These are phyloP conservation scores for Hansenula sp. DNA, from an alignment of 1,139 yeast species.

Conservation along the genomic window DNA sequence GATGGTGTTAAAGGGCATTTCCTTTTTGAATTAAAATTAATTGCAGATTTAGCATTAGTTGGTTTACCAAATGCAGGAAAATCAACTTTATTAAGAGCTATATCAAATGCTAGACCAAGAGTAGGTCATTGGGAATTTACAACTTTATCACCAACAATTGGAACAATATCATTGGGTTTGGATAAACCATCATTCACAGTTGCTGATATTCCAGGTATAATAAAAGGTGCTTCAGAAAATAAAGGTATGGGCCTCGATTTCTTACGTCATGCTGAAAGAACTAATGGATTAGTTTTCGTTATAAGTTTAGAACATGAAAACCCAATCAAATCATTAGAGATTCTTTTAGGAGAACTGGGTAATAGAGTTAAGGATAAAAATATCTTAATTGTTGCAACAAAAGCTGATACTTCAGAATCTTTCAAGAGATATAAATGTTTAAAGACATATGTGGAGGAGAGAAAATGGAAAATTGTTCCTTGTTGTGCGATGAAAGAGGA, in stretches of 20 bases:
- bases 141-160: constrained; percentile 86
- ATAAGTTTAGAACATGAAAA: constrained; percentile 60
- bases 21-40: constrained; percentile 73
- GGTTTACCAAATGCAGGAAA: constrained; percentile 98
- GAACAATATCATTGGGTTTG: constrained; percentile 69
- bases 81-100: constrained; percentile 82
- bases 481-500: constrained; percentile 75
- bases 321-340: constrained; percentile 61
- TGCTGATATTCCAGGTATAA: constrained; percentile 96
- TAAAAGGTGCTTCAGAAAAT: constrained; percentile 78
- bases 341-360: constrained; percentile 70
- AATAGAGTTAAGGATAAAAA: constrained; percentile 53
- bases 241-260: constrained; percentile 94
- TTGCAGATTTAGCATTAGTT: constrained; percentile 91
- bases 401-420: constrained; percentile 70
- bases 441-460: constrained; percentile 35
- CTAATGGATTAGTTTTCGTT: constrained; percentile 86
- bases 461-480: constrained; percentile 70
- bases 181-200: constrained; percentile 80
- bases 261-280: constrained; percentile 85
- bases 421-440: constrained; percentile 41
- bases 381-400: constrained; percentile 79
- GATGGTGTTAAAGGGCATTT: constrained; percentile 62
- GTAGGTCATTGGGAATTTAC: constrained; percentile 98
- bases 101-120: constrained; percentile 83